Evolutionary conservation across 1,284 basidiomycete species (phyloP), one percentile per base, ranked within the genome.

Genomic region (Ceratobasidium sp.): DNA sequence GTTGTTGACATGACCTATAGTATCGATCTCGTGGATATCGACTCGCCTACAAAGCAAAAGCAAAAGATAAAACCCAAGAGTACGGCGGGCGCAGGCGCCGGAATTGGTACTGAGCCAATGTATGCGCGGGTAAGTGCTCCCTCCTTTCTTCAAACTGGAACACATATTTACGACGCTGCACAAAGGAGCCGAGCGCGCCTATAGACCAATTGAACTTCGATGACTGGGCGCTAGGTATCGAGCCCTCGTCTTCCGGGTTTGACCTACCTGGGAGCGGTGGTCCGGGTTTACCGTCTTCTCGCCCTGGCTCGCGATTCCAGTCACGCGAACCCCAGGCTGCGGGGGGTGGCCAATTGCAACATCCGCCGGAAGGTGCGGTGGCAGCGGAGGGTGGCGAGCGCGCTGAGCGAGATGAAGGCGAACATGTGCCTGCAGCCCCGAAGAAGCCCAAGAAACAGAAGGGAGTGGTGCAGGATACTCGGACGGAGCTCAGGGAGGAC

Each of bases 401-500:
- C 39, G 14, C 29, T 37, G 64, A 51, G 46, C 78, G 62, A 74
- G 59, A 86, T 85, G 79, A 84, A 82, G 74, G 83, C 80, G 24
- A 83, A 83, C 63, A 77, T 86, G 49, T 79, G n/a, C 22, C 48
- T 37, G 31, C 29, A 1, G 41, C 62, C 3, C 77, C 76, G 53
- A 81, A 78, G 74, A 83, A 80, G 71, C 54, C 78, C 7, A 85
- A 84, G 76, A 82, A 82, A 61, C 65, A 56, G n/a, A 81, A 82
- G 11, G 77, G 81, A 39, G 68, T 83, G 9, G 77, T 84, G 1
- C 74, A 93, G 5, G 92, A 94, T 80, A 81, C 84, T 6, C 85
- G 90, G 75, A 93, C 88, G 5, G 92, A 94, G 79, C 82, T 94
- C 34, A 91, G 91, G 2, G 91, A 93, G 75, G 89, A 91, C 16